A percentile compares a stretch with the other conserved stretches of the same genome.
Evolutionary conservation across 768 basidiomycete species (phyloP).

Genomic region (Mycena galopus): DNA sequence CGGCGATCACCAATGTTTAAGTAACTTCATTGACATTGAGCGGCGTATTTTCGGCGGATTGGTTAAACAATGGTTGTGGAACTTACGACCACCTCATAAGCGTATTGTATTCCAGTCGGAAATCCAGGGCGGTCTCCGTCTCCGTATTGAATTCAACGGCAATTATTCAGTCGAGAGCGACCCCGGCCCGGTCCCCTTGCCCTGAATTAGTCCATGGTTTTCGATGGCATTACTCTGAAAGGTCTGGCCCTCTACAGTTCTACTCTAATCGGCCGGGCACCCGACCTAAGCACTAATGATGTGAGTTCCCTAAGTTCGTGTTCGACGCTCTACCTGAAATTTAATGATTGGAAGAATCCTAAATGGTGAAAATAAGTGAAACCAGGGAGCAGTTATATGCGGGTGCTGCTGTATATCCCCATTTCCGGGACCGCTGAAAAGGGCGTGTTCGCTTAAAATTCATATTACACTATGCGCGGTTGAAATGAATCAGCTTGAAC

Average conservation of each 20-base stretch:
- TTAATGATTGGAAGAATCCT: not conserved
- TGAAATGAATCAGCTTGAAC: not conserved
- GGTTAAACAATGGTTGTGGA: not conserved
- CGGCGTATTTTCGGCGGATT: constrained; percentile 2
- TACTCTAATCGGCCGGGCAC: too few species aligned
- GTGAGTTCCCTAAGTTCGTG: too few species aligned
- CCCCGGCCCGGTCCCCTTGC: too few species aligned
- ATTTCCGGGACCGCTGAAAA: not conserved
- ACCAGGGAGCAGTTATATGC: not conserved
- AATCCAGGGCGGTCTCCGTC: not conserved
- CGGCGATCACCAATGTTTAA: too few species aligned
- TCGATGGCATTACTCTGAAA: too few species aligned
- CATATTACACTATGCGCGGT: not conserved
- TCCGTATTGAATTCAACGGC: not conserved
- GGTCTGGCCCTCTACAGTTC: too few species aligned
- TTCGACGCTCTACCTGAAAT: too few species aligned
- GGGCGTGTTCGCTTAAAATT: not conserved
- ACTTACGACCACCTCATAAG: not conserved
- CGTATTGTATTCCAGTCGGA: not conserved
- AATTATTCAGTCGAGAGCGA: not conserved
- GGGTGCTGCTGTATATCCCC: constrained; percentile 5
- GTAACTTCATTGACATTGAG: not conserved
- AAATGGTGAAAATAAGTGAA: not conserved
- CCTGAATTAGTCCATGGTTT: too few species aligned
- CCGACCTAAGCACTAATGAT: too few species aligned